phyloP scores from a whole-genome alignment of 768 basidiomycete species.

The Collybia sp. region DNA sequence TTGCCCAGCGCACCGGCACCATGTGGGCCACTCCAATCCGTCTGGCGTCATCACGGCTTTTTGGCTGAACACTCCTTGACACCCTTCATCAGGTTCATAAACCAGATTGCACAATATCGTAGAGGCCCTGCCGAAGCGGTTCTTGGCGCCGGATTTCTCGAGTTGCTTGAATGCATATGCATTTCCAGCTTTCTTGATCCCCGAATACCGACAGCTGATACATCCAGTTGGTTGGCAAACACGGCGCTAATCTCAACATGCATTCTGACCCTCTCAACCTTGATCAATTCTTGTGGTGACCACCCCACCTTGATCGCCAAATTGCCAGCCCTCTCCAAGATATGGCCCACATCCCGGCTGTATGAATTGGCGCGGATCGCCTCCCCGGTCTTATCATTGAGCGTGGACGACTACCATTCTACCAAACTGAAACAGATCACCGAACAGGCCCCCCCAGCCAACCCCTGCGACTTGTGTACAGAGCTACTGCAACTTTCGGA shows the following conservation, averaged over 20 bases:
- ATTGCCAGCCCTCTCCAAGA: too few species aligned
- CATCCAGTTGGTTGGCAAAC: constrained; percentile 2
- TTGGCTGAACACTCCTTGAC: background rate
- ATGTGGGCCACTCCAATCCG: background rate
- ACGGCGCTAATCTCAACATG: background rate
- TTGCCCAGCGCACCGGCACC: background rate
- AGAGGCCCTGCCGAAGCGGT: background rate
- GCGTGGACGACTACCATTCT: too few species aligned
- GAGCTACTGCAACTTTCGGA: too few species aligned
- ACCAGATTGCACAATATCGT: background rate
- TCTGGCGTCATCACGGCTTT: background rate
- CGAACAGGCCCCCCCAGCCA: too few species aligned
- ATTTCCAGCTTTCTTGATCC: background rate
- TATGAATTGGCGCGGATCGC: too few species aligned
- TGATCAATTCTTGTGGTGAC: background rate
- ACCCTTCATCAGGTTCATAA: constrained; percentile 1
- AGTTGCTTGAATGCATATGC: constrained; percentile 2
- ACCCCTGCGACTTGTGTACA: too few species aligned
- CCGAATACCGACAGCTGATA: constrained; percentile 1
- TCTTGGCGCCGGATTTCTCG: constrained; percentile 1
- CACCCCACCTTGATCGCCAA: background rate
- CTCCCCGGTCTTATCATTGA: too few species aligned
- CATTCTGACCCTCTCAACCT: background rate
- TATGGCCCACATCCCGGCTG: too few species aligned
- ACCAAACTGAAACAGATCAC: too few species aligned